Evolutionary conservation across 1,139 yeast genomes (phyloP), one percentile per base, ranked within the genome.

Genomic region (Diutina scorzettiae): DNA sequence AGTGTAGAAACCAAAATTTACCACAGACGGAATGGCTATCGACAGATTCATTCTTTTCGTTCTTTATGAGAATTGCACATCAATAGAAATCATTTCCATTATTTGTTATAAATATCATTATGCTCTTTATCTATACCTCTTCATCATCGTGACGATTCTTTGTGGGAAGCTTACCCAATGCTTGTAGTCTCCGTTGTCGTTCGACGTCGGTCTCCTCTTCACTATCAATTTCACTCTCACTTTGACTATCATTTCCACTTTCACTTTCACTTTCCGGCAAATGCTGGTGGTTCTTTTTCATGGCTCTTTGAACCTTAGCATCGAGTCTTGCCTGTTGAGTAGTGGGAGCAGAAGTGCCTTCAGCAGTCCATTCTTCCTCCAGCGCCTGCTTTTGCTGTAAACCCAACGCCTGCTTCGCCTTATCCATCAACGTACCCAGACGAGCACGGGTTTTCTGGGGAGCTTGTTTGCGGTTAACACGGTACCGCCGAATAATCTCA

Each of bases 401-500:
- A n/a, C 39, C 39, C 19, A 34, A 16, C 6, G 39, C 39, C 6
- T 16, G 28, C 11, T 34, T 23, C 3, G 80, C 80, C 49, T 60
- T 66, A 28, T 56, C 62, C 27, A 67, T 60, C 37, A 66, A 55
- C 16, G 71, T 57, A 2, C 56, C 53, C 1, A 70, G 60, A 45
- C 72, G 57, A 1, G 51, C 43, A 39, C 65, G 49, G 4, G 21
- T 8, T 7, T 31, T 19, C 23, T 42, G 45, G 17, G 32, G 41
- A 11, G 43, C 23, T 17, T 46, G 49, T 1, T 51, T 53, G 48
- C 77, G 84, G 51, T 80, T 82, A 43, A 86, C 79, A 51, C 66
- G 74, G 60, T 87, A 91, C 45, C 95, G 71, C 53, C 95, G 76
- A 40, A 91, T 67, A 45, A 91, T 77, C 51, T 91, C 97, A 49